Evolutionary conservation across 176 grass and related monocot genomes (phyloP), one percentile per base, ranked within the genome.

Genomic region (Oryza glumipatula): DNA sequence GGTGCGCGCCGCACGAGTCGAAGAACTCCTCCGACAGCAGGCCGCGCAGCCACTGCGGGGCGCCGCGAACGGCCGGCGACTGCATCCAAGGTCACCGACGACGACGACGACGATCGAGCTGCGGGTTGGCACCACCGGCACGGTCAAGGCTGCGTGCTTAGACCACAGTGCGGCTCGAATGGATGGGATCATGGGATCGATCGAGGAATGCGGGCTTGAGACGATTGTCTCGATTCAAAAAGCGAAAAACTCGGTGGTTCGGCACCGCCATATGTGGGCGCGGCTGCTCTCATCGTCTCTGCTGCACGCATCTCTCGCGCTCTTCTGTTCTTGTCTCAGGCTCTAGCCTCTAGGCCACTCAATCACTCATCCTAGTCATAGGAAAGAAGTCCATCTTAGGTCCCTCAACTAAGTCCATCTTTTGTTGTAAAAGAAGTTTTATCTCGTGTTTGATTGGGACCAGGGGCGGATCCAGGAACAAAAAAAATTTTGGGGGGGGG

Each of bases 11-110:
- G 75, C 84, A 90, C n/a, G 84, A 68, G 46, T 87, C 88, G 80
- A 90, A 90, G 84, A 87, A 90, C 63, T 87, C 84, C 75, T 90
- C 84, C 15, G 80, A 79, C n/a, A 90, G 80, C 48, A 90, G 69
- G 39, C 75, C 48, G 69, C 74, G 61, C 47, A 86, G 48, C 88
- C 88, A 90, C 11, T 78, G 80, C 68, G 88, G 88, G 11, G 80
- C 74, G 69, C 69, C 63, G 32, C 48, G 72, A 35, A 44, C n/a
- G 54, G 73, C 44, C 4, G 67, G 11, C 36, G 67, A 4, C 39
- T 70, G 82, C 82, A 89, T 89, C 4, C 56, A 19, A 21, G 14
- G 67, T 14, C 39, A 15, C 6, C 28, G 8, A n/a, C 13, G 41
- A 38, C 69, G 80, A 30, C 28, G 21, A 30, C 1, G 14, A 6